Conservation (phyloP, 2,329 filamentous ascomycete species). For the Alternaria triticimaculans region DNA sequence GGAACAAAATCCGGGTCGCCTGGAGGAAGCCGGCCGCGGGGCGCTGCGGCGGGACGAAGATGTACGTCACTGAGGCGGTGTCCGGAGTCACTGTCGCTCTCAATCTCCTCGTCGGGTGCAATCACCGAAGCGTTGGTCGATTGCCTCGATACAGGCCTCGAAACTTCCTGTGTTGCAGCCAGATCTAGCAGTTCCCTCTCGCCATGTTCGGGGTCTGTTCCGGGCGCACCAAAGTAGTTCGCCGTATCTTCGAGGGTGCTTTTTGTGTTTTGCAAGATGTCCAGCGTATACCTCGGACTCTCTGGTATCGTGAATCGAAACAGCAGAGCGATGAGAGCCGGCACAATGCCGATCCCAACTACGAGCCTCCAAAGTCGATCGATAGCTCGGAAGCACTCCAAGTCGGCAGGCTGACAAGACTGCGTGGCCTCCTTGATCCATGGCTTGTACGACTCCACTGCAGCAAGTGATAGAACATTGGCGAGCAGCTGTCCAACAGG, state of each 20-base stretch:
- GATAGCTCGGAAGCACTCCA: constrained; percentile 39
- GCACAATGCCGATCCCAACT: constrained; percentile 50
- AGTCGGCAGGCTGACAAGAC: constrained; percentile 24
- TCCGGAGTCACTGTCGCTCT: constrained; percentile 36
- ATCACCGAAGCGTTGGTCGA: constrained; percentile 36
- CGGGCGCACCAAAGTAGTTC: constrained; percentile 38
- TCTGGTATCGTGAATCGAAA: constrained; percentile 53
- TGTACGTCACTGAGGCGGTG: constrained; percentile 15
- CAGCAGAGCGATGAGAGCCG: constrained; percentile 35
- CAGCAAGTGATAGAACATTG: constrained; percentile 38
- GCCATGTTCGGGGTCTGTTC: constrained; percentile 31
- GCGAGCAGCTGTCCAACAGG: constrained; percentile 49
- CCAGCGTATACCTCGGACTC: constrained; percentile 49
- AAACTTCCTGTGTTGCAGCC: constrained; percentile 4
- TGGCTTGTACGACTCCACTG: constrained; percentile 35
- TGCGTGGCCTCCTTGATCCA: constrained; percentile 26
- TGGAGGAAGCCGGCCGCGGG: constrained; percentile 21
- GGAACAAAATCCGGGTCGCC: constrained; percentile 57
- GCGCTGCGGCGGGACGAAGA: constrained; percentile 1
- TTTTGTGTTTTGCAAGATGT: constrained; percentile 46
- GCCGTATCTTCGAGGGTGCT: constrained; percentile 43
- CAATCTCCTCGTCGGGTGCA: constrained; percentile 33
- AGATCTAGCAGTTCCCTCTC: constrained; percentile 37
- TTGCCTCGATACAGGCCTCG: constrained; percentile 11
- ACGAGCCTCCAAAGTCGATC: constrained; percentile 51